Base-by-base conservation (phyloP, 2,329 filamentous ascomycete genomes). In the Spiromastix sp. region DNA sequence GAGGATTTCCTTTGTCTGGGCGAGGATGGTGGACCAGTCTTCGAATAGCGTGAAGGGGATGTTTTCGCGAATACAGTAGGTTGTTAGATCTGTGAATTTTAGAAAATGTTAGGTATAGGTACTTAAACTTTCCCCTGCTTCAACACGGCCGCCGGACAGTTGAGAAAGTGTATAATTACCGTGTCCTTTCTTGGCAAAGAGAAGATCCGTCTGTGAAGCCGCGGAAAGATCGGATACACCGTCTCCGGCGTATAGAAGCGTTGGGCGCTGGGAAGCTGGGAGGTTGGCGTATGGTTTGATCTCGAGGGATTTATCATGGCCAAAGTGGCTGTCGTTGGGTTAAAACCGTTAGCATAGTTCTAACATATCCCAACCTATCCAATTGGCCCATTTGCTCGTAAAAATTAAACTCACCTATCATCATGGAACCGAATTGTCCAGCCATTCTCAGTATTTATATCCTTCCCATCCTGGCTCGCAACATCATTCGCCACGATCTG, bases 261-360 rank as follows among this genome's bases (percentile, higher is more conserved):
- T 79, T 2, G 91, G 91, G 27, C 86, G 72, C 51, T 81, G 62
- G 20, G 67, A 58, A 10, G 68, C 68, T 0, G 84, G 77, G 28
- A 93, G 68, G 17, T 76, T 57, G 17, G 59, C 60, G 62, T 96
- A 96, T 34, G 85, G 85, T 45, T 84, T 77, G 51, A 98, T 85
- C 56, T 91, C 85, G 36, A 89, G 68, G 17, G 81, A 87, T 74
- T 98, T 98, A 70, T 98, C 89, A 56, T 98, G 91, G n/a, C 91
- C 91, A 51, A 93, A 93, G 39, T 79, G 72, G 54, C 81, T 84
- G 42, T 40, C 36, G 19, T 13, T 13, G n/a, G 4, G n/a, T 37
- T 10, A 15, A 24, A 13, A 25, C 26, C 9, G 32, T 38, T 27
- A 37, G 18, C 25, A 13, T 31, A 24, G 9, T 2, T 24, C 34